Conservation (phyloP, 768 basidiomycete genomes). For the Lepiota venenata region DNA sequence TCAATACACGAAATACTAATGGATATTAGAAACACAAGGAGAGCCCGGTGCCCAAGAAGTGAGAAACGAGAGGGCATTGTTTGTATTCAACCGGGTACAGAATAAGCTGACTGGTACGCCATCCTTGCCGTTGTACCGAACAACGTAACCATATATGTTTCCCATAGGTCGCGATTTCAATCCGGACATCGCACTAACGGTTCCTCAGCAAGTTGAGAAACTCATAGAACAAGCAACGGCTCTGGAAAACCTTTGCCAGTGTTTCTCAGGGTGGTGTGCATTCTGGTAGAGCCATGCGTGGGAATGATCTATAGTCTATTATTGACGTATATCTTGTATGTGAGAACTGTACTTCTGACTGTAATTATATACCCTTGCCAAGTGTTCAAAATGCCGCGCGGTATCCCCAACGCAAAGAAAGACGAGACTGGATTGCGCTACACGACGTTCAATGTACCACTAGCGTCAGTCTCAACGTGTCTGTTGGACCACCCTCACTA, state of each 20-base stretch:
- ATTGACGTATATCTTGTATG: not conserved
- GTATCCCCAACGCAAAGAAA: slow-evolving; percentile 74
- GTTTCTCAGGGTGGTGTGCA: slow-evolving; percentile 94
- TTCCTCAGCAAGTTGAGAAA: slow-evolving; percentile 87
- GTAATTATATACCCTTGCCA: slow-evolving; percentile 11
- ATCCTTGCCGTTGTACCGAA: not conserved
- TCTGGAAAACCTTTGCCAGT: slow-evolving; percentile 93
- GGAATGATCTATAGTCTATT: slow-evolving; percentile 5
- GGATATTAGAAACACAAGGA: slow-evolving; percentile 35
- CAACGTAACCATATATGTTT: not conserved
- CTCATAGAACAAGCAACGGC: slow-evolving; percentile 92
- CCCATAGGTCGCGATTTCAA: slow-evolving; percentile 87
- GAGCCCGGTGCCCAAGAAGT: slow-evolving; percentile 75
- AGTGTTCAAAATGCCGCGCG: slow-evolving; percentile 60
- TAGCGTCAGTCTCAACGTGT: slow-evolving; percentile 44
- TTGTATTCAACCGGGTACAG: slow-evolving; percentile 93
- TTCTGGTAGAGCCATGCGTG: slow-evolving; percentile 52
- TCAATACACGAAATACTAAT: not conserved
- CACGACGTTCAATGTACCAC: slow-evolving; percentile 78
- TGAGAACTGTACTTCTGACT: slow-evolving; percentile 6
- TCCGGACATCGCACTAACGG: slow-evolving; percentile 67
- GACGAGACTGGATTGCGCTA: slow-evolving; percentile 83
- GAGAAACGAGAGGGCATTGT: slow-evolving; percentile 85
- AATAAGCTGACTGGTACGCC: slow-evolving; percentile 85
- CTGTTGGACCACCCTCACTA: slow-evolving; percentile 7